phyloP scores from a whole-genome alignment of 768 basidiomycete species.

The Piloderma croceum region DNA sequence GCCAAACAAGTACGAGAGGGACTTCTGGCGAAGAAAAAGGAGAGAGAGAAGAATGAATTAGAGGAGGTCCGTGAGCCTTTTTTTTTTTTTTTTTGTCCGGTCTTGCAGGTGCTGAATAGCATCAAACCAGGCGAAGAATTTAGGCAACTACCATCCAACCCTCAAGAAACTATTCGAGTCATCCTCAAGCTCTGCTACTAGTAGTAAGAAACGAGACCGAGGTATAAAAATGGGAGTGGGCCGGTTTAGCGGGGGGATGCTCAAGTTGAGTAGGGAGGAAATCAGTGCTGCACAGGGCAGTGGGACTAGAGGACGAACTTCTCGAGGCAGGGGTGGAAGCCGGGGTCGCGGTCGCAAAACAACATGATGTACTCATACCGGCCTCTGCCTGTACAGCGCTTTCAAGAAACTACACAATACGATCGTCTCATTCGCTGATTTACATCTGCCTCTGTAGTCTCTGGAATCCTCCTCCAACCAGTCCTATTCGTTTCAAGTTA shows the following conservation, averaged over 20 bases:
- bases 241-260: slow-evolving; percentile 61
- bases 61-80: slow-evolving; percentile 54
- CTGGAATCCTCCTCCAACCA: no score
- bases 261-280: slow-evolving; percentile 61
- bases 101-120: slow-evolving; percentile 1
- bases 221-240: slow-evolving; percentile 80
- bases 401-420: no score
- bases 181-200: slow-evolving; percentile 12
- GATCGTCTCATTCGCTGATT: no score
- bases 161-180: slow-evolving; percentile 63
- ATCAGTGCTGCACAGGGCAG: slow-evolving; percentile 32
- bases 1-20: slow-evolving; percentile 71
- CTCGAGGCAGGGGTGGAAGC: slow-evolving; percentile 12
- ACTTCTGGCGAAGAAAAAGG: slow-evolving; percentile 53
- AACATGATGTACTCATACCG: no score
- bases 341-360: no score
- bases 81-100: neutral
- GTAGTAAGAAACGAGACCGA: slow-evolving; percentile 45
- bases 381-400: no score
- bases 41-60: slow-evolving; percentile 47
- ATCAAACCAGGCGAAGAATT: slow-evolving; percentile 60
- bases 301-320: slow-evolving; percentile 9
- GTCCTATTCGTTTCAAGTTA: no score
- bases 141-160: slow-evolving; percentile 80
- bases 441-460: no score